phyloP scores from a whole-genome alignment of 495 filamentous ascomycete species.

The Penicillium roqueforti region DNA sequence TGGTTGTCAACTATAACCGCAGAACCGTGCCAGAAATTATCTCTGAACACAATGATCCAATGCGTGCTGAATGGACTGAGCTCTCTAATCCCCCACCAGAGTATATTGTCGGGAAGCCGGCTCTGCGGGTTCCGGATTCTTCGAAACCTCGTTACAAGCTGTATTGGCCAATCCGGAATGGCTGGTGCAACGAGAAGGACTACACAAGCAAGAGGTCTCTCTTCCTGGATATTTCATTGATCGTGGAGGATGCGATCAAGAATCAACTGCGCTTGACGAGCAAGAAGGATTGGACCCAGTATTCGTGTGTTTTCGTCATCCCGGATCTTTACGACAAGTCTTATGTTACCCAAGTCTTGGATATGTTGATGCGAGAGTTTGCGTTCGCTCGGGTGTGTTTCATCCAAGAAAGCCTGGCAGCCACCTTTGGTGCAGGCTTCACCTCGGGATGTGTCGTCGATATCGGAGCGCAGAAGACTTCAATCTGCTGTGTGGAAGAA shows the following conservation, averaged over 20 bases:
- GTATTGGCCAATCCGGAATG: conserved; percentile 84
- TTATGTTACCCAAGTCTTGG: conserved; percentile 78
- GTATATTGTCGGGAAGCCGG: conserved; percentile 75
- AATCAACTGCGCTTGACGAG: conserved; percentile 72
- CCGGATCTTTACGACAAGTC: conserved; percentile 94
- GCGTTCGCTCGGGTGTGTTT: conserved; percentile 84
- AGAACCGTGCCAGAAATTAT: conserved; percentile 77
- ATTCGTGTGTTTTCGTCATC: conserved; percentile 90
- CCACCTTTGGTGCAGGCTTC: conserved; percentile 93
- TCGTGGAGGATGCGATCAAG: conserved; percentile 82
- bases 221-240: conserved; percentile 77
- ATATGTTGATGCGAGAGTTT: conserved; percentile 82
- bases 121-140: conserved; percentile 78
- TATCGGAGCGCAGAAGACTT: conserved; percentile 96
- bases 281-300: conserved; percentile 79
- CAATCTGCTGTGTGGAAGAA: conserved; percentile 95
- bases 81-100: conserved; percentile 62
- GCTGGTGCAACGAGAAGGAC: conserved; percentile 85
- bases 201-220: conserved; percentile 72
- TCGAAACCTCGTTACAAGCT: conserved; percentile 89
- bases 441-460: conserved; percentile 92
- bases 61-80: conserved; percentile 94
- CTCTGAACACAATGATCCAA: conserved; percentile 86
- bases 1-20: conserved; percentile 88
- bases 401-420: conserved; percentile 91